Percentiles rank a stretch among this genome's conserved stretches.
These are phyloP conservation scores for Panicum miliaceum DNA, from an alignment of 176 grass and related monocot genomes.

Conservation along the genomic window DNA sequence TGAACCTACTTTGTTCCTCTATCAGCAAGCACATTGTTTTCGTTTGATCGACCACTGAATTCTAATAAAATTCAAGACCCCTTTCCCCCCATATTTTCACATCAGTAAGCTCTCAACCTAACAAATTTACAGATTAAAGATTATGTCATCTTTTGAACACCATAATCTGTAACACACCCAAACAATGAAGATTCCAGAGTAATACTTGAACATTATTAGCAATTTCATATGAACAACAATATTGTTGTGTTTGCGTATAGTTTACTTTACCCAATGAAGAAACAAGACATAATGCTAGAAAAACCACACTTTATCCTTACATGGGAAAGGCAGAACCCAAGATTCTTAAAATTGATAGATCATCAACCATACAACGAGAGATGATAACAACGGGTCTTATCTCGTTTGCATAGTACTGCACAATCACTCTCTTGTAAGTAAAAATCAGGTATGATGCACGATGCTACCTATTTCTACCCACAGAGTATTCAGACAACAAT, in stretches of 20 bases:
- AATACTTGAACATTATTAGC: background rate
- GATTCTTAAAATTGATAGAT: background rate
- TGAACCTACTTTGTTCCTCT: conserved; percentile 3
- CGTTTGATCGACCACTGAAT: background rate
- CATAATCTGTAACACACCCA: background rate
- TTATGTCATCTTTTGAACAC: conserved; percentile 12
- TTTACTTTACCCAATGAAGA: conserved; percentile 30
- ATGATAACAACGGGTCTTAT: background rate
- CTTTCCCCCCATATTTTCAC: background rate
- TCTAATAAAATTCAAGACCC: background rate
- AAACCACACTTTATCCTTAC: conserved; percentile 3
- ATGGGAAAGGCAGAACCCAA: background rate
- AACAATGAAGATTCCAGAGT: background rate
- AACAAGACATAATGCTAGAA: conserved; percentile 2
- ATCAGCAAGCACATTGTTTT: conserved; percentile 11
- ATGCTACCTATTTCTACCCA: background rate
- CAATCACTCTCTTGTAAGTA: background rate
- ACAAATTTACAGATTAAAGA: background rate
- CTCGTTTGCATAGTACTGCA: background rate
- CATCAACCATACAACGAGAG: too few species aligned
- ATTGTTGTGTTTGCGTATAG: background rate
- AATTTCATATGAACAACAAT: conserved; percentile 24
- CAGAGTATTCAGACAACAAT: background rate
- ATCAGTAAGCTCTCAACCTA: conserved; percentile 9
- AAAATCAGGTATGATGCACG: background rate